Evolutionary conservation across 371 early-diverging fungal genomes (phyloP).

Genomic region (Synchytrium microbalum): DNA sequence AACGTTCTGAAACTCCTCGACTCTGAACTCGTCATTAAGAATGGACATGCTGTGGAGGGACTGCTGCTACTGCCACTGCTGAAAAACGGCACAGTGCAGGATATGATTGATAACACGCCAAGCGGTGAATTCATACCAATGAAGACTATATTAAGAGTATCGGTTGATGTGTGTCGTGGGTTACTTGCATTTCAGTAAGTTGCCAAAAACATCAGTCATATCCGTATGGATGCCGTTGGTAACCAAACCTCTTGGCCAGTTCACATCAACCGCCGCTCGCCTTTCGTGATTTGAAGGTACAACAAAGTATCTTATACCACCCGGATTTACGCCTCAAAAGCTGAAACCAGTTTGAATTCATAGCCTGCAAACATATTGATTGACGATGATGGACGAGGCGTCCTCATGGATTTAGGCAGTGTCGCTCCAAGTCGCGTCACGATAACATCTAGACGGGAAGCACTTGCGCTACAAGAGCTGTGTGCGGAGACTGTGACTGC

Average conservation of each 20-base stretch:
- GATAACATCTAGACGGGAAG: constrained; percentile 28
- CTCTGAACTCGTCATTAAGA: constrained; percentile 14
- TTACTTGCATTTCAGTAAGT: constrained; percentile 39
- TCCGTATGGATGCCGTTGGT: neutral
- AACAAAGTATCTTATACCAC: neutral
- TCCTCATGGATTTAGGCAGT: constrained; percentile 43
- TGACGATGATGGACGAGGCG: constrained; percentile 18
- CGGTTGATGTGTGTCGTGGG: constrained; percentile 35
- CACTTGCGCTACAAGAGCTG: constrained; percentile 36
- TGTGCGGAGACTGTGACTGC: constrained; percentile 44
- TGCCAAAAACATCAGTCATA: neutral
- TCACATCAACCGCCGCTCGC: constrained; percentile 34
- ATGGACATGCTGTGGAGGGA: constrained; percentile 25
- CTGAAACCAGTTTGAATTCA: neutral
- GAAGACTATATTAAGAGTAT: constrained; percentile 23
- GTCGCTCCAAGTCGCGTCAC: constrained; percentile 32
- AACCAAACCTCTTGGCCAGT: constrained; percentile 11
- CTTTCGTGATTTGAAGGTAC: constrained; percentile 38
- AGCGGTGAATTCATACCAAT: constrained; percentile 21
- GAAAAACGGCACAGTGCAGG: constrained; percentile 35
- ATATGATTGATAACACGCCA: constrained; percentile 33
- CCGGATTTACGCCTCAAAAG: neutral
- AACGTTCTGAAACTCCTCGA: constrained; percentile 33
- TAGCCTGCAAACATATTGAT: constrained; percentile 40
- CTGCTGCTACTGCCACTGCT: constrained; percentile 35